Evolutionary conservation across 1,284 basidiomycete species (phyloP).

Genomic region (Meripilus lineatus): DNA sequence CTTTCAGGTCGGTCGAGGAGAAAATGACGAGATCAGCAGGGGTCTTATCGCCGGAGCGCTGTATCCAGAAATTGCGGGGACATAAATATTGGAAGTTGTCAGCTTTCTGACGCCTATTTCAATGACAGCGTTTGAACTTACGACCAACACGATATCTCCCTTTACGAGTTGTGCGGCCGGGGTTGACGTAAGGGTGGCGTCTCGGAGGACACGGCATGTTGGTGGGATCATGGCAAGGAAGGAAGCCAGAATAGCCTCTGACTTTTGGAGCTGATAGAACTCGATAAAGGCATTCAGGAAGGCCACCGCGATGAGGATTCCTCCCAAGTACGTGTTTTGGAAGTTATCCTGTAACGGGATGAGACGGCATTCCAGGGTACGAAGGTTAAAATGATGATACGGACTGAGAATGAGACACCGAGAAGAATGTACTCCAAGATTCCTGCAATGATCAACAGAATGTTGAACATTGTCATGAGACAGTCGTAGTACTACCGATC

Average conservation of each 20-base stretch:
- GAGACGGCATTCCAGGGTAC: not conserved
- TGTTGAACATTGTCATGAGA: conserved; percentile 62
- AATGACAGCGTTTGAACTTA: conserved; percentile 24
- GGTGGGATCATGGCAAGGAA: conserved; percentile 72
- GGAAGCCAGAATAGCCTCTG: conserved; percentile 64
- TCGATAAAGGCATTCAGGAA: conserved; percentile 69
- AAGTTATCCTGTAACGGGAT: conserved; percentile 45
- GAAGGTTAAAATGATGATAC: not conserved
- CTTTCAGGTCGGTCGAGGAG: conserved; percentile 55
- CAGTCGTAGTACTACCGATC: conserved; percentile 66
- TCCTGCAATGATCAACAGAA: conserved; percentile 59
- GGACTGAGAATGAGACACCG: conserved; percentile 54
- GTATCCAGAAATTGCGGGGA: not conserved
- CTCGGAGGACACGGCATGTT: conserved; percentile 59
- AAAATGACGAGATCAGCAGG: conserved; percentile 62
- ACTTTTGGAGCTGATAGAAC: conserved; percentile 68
- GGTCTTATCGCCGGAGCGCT: conserved; percentile 67
- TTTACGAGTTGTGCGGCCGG: conserved; percentile 63
- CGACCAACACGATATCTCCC: conserved; percentile 63
- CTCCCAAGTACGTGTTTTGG: conserved; percentile 63
- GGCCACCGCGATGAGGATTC: conserved; percentile 63
- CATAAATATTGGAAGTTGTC: too few relatives aligned
- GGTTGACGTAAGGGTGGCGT: conserved; percentile 49
- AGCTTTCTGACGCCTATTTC: too few relatives aligned
- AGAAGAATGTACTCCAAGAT: conserved; percentile 61